phyloP scores from a whole-genome alignment of 345 rosid genomes.

The Pugionium dolabratum region DNA sequence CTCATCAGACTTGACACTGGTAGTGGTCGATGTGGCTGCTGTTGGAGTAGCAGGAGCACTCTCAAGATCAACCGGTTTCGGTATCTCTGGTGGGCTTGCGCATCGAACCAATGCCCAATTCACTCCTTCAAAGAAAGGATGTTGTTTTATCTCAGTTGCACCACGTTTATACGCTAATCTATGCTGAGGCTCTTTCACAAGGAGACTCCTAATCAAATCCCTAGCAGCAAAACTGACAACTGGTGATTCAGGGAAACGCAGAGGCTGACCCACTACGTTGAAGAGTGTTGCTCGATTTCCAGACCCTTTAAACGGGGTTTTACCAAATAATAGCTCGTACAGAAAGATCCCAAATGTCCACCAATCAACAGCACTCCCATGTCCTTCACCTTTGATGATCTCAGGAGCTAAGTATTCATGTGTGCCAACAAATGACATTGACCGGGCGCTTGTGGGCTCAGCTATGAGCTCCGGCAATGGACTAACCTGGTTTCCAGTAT shows the following conservation, averaged over 20 bases:
- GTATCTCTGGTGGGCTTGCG: slow-evolving; percentile 78
- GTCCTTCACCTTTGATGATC: slow-evolving; percentile 82
- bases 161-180: slow-evolving; percentile 76
- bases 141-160: slow-evolving; percentile 77
- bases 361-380: slow-evolving; percentile 89
- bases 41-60: slow-evolving; percentile 44
- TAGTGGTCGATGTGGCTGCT: slow-evolving; percentile 47
- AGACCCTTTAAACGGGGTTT: slow-evolving; percentile 83
- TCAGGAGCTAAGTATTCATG: slow-evolving; percentile 84
- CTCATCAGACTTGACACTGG: slow-evolving; percentile 54
- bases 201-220: slow-evolving; percentile 75
- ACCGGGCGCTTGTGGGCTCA: slow-evolving; percentile 83
- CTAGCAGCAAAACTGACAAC: slow-evolving; percentile 70
- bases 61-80: slow-evolving; percentile 61
- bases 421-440: slow-evolving; percentile 89
- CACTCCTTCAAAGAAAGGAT: slow-evolving; percentile 79
- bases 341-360: slow-evolving; percentile 84
- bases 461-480: slow-evolving; percentile 85
- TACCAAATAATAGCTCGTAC: slow-evolving; percentile 77
- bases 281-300: slow-evolving; percentile 76
- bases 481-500: slow-evolving; percentile 59
- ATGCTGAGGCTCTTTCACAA: slow-evolving; percentile 80
- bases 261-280: slow-evolving; percentile 73
- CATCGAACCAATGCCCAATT: slow-evolving; percentile 86
- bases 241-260: slow-evolving; percentile 78